A percentile compares a stretch with the other conserved stretches of the same genome.
These are phyloP conservation scores for Ogataea salicorniae DNA, from an alignment of 805 yeast genomes.

Conservation along the genomic window DNA sequence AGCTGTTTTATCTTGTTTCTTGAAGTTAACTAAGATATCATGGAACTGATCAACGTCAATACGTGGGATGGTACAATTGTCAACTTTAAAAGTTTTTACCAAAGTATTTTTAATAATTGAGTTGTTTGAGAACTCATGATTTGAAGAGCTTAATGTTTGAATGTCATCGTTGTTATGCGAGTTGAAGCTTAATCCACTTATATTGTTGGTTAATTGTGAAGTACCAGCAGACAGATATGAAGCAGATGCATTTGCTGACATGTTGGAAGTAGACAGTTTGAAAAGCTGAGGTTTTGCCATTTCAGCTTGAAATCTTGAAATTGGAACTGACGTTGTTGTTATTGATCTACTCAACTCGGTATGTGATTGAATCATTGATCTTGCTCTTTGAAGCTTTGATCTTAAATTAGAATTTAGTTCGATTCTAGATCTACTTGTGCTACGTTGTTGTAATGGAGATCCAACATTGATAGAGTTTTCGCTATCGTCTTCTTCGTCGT, in stretches of 20 bases:
- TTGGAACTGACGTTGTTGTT: neutral
- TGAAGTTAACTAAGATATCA: constrained; percentile 43
- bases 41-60: constrained; percentile 55
- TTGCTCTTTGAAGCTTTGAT: constrained; percentile 24
- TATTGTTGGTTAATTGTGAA: constrained; percentile 22
- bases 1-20: constrained; percentile 28
- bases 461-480: constrained; percentile 25
- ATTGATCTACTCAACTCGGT: constrained; percentile 1
- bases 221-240: constrained; percentile 19
- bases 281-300: constrained; percentile 8
- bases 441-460: constrained; percentile 34
- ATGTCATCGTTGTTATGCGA: constrained; percentile 1
- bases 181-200: constrained; percentile 19
- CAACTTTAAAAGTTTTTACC: constrained; percentile 39
- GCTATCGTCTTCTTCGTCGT: constrained; percentile 8
- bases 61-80: constrained; percentile 64
- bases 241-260: constrained; percentile 3
- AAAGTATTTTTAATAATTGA: constrained; percentile 27
- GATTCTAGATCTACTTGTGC: constrained; percentile 11
- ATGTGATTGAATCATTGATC: constrained; percentile 20
- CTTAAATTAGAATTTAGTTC: constrained; percentile 15
- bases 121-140: constrained; percentile 11
- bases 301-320: neutral
- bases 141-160: neutral
- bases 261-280: constrained; percentile 13